Evolutionary conservation across 148 eudicot species (phyloP), one percentile per base, ranked within the genome.

Genomic region (Simmondsia chinensis): DNA sequence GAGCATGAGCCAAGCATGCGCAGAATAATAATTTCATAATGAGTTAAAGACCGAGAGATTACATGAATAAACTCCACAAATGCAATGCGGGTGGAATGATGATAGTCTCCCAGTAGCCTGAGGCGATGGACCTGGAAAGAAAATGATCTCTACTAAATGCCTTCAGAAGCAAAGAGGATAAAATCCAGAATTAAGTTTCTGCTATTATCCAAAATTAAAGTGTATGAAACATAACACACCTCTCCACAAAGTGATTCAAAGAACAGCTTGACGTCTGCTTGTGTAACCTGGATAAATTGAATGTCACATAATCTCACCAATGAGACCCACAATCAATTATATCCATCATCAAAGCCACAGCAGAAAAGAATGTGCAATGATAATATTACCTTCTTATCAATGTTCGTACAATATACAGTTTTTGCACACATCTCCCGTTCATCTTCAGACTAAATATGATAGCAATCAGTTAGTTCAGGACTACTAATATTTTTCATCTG

Each of bases 381-480:
- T n/a, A 50, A 42, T 11, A 17, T 20, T 48, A 86, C 99, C 96
- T 86, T 79, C 69, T 86, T 86, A 46, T 93, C 94, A 52, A 93
- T 86, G 59, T 93, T 93, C 38, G 99, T 75, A 46, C 94, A 82
- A 33, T 93, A 93, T 56, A 93, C 79, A 43, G 99, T 93, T 61
- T 94, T 80, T 25, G 99, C 96, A 48, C 99, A 93, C 94, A 93
- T 86, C 70, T 93, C 96, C 64, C 96, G 68, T 70, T 93, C 99
- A 64, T 79, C 87, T 66, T 79, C 96, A 68, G 99, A 86, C 99
- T 93, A 73, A 20, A 67, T 11, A 52, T 6, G 41, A 43, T 31
- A 45, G 22, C 32, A 50, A 52, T 41, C 57, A 50, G 31, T 49
- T 44, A 50, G 34, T 7, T 38, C 7, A 48, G 34, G 5, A 30